phyloP scores from a whole-genome alignment of 2,329 filamentous ascomycete genomes.

The Grosmannia huntii region DNA sequence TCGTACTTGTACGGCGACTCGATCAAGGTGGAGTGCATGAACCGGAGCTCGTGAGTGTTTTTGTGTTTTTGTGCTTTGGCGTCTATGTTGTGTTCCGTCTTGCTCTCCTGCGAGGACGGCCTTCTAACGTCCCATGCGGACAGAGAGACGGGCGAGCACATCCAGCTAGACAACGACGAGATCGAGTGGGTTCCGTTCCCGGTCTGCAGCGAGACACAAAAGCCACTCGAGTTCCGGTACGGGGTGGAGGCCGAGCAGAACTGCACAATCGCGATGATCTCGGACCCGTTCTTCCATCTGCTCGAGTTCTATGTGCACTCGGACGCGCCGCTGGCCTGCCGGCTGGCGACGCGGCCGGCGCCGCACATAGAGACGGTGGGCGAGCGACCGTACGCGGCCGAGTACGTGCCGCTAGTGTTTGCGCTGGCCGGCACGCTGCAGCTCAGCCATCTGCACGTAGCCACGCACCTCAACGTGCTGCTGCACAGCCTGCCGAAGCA shows the following conservation, averaged over 20 bases:
- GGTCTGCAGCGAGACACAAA: slow-evolving; percentile 73
- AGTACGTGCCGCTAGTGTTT: slow-evolving; percentile 76
- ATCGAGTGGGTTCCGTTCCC: slow-evolving; percentile 89
- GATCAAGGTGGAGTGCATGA: slow-evolving; percentile 61
- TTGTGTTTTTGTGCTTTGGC: too few relatives aligned
- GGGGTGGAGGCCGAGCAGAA: slow-evolving; percentile 71
- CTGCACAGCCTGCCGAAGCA: slow-evolving; percentile 58
- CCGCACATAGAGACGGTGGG: slow-evolving; percentile 41
- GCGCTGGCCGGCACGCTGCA: slow-evolving; percentile 84
- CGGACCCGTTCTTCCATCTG: slow-evolving; percentile 73
- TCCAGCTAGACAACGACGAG: slow-evolving; percentile 67
- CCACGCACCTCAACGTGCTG: slow-evolving; percentile 79
- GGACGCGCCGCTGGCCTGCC: slow-evolving; percentile 85
- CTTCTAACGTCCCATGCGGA: background rate
- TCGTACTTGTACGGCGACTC: slow-evolving; percentile 54
- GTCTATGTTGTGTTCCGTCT: too few relatives aligned
- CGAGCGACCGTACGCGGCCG: slow-evolving; percentile 34
- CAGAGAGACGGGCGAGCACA: slow-evolving; percentile 82
- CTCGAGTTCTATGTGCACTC: slow-evolving; percentile 97
- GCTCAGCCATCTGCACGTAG: slow-evolving; percentile 78
- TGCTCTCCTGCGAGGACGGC: background rate
- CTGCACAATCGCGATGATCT: slow-evolving; percentile 67
- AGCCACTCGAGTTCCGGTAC: slow-evolving; percentile 75
- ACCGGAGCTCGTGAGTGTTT: slow-evolving; percentile 48
- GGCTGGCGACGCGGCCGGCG: slow-evolving; percentile 65